Percentiles rank a stretch among this genome's conserved stretches.
Conservation (phyloP, 1,284 basidiomycete genomes). For the Boletus semigastroideus region DNA sequence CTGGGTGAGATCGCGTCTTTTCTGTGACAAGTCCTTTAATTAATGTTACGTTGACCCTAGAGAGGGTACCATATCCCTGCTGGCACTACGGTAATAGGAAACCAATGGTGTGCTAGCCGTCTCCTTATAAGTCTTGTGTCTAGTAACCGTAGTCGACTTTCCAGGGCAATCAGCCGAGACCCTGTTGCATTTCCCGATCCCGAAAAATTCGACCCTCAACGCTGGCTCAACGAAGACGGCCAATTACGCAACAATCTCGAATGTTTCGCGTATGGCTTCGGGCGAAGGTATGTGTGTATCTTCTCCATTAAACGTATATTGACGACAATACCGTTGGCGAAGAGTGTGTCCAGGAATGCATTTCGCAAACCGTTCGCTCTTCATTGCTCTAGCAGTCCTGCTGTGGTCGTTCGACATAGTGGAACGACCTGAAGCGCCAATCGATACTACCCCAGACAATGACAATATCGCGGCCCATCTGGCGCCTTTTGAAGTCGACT, state of each 20-base stretch:
- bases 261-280: slow-evolving; percentile 58
- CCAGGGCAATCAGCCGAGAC: slow-evolving; percentile 54
- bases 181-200: slow-evolving; percentile 57
- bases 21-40: not conserved
- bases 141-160: not conserved
- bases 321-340: not conserved
- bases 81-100: slow-evolving; percentile 56
- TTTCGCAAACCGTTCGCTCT: slow-evolving; percentile 26
- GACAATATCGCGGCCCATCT: slow-evolving; percentile 13
- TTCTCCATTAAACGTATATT: not conserved
- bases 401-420: slow-evolving; percentile 27
- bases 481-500: slow-evolving; percentile 14
- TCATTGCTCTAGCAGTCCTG: slow-evolving; percentile 15
- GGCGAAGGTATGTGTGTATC: slow-evolving; percentile 42
- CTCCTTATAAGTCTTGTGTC: not conserved
- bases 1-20: slow-evolving; percentile 38
- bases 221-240: slow-evolving; percentile 54
- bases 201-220: slow-evolving; percentile 54
- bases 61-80: slow-evolving; percentile 55
- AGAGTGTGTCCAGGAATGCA: slow-evolving; percentile 27
- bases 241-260: slow-evolving; percentile 50
- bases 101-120: slow-evolving; percentile 46
- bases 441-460: slow-evolving; percentile 14
- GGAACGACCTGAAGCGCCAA: slow-evolving; percentile 14
- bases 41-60: slow-evolving; percentile 28